A percentile compares a stretch with the other conserved stretches of the same genome.
Evolutionary conservation across 371 early-diverging fungal genomes (phyloP).

Genomic region (Mortierella sp.): DNA sequence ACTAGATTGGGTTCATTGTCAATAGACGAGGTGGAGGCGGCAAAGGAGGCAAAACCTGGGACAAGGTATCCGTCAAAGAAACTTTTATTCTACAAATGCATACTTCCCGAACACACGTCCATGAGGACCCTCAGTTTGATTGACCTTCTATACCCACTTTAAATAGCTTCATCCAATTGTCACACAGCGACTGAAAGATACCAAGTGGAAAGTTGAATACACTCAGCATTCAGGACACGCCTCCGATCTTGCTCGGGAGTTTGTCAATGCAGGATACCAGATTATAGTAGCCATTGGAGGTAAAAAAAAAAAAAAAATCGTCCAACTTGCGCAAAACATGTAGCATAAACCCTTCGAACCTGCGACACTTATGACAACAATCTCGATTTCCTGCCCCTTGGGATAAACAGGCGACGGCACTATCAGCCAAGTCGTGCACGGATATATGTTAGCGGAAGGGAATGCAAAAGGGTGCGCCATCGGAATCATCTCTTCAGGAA

Average conservation of each 20-base stretch:
- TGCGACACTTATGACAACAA: too few relatives aligned
- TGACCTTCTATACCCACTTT: too few relatives aligned
- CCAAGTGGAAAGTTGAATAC: slow-evolving; percentile 45
- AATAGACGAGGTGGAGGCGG: slow-evolving; percentile 50
- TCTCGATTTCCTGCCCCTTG: too few relatives aligned
- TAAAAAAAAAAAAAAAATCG: too few relatives aligned
- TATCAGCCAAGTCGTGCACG: slow-evolving; percentile 54
- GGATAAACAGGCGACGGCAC: slow-evolving; percentile 56
- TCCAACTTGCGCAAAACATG: too few relatives aligned
- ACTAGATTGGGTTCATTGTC: slow-evolving; percentile 43
- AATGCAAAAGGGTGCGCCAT: slow-evolving; percentile 26
- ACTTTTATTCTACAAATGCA: too few relatives aligned
- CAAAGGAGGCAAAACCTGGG: slow-evolving; percentile 43
- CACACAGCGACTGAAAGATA: slow-evolving; percentile 11
- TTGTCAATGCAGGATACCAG: slow-evolving; percentile 29
- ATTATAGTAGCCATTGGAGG: slow-evolving; percentile 50
- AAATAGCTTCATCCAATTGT: slow-evolving; percentile 32
- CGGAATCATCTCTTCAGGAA: slow-evolving; percentile 50
- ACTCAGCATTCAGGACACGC: slow-evolving; percentile 51
- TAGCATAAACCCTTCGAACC: too few relatives aligned
- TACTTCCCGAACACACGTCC: too few relatives aligned
- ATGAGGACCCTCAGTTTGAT: too few relatives aligned
- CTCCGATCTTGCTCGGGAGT: slow-evolving; percentile 40
- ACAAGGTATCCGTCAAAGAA: too few relatives aligned
- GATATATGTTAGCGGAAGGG: slow-evolving; percentile 48